phyloP scores from a whole-genome alignment of 2,329 filamentous ascomycete genomes.

The Colletotrichum limetticola region DNA sequence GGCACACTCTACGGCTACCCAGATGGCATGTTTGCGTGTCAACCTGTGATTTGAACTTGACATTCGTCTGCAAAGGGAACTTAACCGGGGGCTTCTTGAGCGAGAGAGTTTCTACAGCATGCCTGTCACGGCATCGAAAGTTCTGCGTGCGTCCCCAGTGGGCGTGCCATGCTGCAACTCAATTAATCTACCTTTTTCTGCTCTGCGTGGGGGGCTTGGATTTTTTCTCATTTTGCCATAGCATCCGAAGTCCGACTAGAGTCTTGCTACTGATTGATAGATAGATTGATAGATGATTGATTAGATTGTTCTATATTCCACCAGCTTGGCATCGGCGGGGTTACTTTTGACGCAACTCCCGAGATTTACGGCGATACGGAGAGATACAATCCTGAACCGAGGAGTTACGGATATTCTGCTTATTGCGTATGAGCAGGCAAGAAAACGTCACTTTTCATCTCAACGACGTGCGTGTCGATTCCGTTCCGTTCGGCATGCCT shows the following conservation, averaged over 20 bases:
- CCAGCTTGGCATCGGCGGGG: slow-evolving; percentile 20
- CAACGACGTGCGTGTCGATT: background rate
- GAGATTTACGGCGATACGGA: background rate
- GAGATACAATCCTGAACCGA: background rate
- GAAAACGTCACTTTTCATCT: slow-evolving; percentile 12
- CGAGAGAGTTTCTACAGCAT: background rate
- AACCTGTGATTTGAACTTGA: background rate
- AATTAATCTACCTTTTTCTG: background rate
- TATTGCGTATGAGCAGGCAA: background rate
- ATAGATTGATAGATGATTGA: too few relatives aligned
- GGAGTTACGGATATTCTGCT: background rate
- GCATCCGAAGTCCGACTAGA: background rate
- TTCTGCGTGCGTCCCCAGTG: background rate
- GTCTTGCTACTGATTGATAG: background rate
- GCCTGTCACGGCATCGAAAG: background rate
- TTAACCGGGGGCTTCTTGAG: background rate
- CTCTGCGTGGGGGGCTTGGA: slow-evolving; percentile 18
- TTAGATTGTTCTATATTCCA: background rate
- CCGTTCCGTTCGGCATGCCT: slow-evolving; percentile 1
- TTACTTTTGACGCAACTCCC: slow-evolving; percentile 14
- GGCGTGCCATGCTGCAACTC: slow-evolving; percentile 3
- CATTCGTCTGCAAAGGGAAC: background rate
- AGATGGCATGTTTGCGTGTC: slow-evolving; percentile 17
- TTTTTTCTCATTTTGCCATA: too few relatives aligned
- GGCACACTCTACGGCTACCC: background rate